Base-by-base conservation (phyloP, 805 yeast genomes). In the Yarrowia sp. region DNA sequence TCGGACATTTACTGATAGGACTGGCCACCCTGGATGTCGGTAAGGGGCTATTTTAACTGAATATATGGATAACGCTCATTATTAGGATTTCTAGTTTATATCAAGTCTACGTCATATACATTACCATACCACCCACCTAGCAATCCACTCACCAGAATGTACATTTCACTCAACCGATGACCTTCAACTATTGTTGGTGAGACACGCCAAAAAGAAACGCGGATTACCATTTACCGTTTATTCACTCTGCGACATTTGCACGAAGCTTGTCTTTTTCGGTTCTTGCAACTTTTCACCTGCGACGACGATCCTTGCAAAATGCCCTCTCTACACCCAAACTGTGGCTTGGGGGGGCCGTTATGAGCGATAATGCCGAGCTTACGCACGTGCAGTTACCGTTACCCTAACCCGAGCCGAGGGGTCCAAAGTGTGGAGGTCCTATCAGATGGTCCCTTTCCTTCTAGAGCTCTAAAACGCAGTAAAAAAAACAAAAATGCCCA, bases 391-490 rank as follows among this genome's bases (percentile, higher is more conserved):
- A 31, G 55, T 47, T 47, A 47, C 55, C 55, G 55, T 47, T 47
- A 47, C 58, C 58, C 58, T 51, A 51, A 35, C 58, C 58, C 41
- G 16, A 24, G 42, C 32, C 42, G 41, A 51, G 58, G 56, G 42
- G 58, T 24, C 22, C 16, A 24, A 35, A 51, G 42, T 33, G 42
- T 35, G 58, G 58, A 51, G 41, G 36, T 12, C 56, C 42, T 51
- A 51, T 51, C 31, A 51, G 32, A 22, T 24, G 13, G 58, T 18
- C n/a, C 24, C 58, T 12, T 32, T 16, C 58, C 42, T 22, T 31
- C 21, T 14, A 6, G 10, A 18, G 14, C 18, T 7, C 25, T 14
- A 41, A 24, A 18, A 18, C 16, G 13, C n/a, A 31, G n/a, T 5
- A 1, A 32, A 32, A 32, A 32, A 27, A 27, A 27, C n/a, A n/a